Evolutionary conservation across 306 rosid genomes (phyloP), one percentile per base, ranked within the genome.

Genomic region (Trifolium pratense): DNA sequence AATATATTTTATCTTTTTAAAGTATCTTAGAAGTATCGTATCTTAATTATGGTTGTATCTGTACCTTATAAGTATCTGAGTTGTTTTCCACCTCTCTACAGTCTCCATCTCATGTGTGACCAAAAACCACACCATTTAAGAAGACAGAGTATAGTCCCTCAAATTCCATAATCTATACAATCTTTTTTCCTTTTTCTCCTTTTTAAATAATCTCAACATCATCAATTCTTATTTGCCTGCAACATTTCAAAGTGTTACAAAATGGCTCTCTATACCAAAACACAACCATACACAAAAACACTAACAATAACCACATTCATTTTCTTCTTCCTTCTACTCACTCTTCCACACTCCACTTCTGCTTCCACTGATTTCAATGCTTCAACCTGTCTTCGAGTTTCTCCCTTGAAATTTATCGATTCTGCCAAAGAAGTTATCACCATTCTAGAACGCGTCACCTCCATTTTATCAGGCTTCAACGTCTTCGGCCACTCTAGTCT

Each of bases 381-480:
- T 20, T 53, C 83, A 25, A 64, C 77, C 6, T 78, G 78, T 61
- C 84, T 91, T 74, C 82, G 13, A 1, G 96, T 91, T n/a, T 46
- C 91, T 1, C 53, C 80, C 0, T 15, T 80, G 4, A 75, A 82
- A 18, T 94, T 94, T 56, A 42, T 78, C 0, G 53, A 45, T 60
- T 83, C 95, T 2, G 46, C 81, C 0, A 10, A 29, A n/a, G 66
- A 66, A 78, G 59, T 87, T 58, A 71, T 87, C 18, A 78, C 14
- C 1, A 7, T 70, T 39, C 5, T 91, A 0, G 60, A 34, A 9
- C 68, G 76, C 7, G 87, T 88, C 31, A 9, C 65, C 4, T 86
- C 91, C 46, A 81, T 84, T 63, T 70, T 95, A 82, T 86, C 92
- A 13, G 34, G 77, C 34, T 79, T 87, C 59, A 61, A 23, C 0